Base-by-base conservation (phyloP, 2,329 filamentous ascomycete genomes). In the Trichophyton mentagrophytes region DNA sequence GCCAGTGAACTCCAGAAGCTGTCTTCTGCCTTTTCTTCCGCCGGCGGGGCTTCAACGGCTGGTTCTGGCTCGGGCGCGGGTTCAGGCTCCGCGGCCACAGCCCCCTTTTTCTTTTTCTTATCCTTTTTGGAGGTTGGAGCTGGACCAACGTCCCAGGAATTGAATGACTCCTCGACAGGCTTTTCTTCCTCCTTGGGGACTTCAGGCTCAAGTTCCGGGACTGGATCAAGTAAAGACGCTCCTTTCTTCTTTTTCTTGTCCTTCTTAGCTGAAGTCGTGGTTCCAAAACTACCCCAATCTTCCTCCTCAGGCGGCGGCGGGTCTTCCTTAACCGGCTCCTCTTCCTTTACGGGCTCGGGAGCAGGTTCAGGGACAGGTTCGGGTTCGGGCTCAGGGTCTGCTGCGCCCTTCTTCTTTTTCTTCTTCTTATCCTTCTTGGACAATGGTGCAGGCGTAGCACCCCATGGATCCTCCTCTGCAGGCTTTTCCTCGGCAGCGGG, bases 41-140 rank as follows among this genome's bases (percentile, higher is more conserved):
- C 22, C 15, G 20, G 40, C 2, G 49, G 47, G 49, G 33, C 38
- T 33, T 33, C 27, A 22, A 57, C 42, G n/a, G 38, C 27, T 15
- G 49, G 49, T 53, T 53, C 27, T 5, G 27, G 27, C 0, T 30
- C 27, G n/a, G 56, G 56, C 15, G n/a, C 56, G 36, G 56, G 56
- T 25, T 42, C 20, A 36, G n/a, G 13, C 44, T 68, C 69, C 33
- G 62, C 59, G 20, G 62, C 61, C 15, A 58, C 40, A 3, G 59
- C 59, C 67, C 76, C 73, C 58, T 74, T 76, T 66, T 76, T 77
- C 62, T 72, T 71, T 62, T 72, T 70, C 44, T 66, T 64, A 51
- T 67, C 66, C 59, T 65, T 47, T 58, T 61, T 76, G 73, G 17
- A 72, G 11, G 33, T 38, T 71, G 15, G 65, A 64, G 61, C 69